These are phyloP conservation scores for Trichosporon asahii DNA, from an alignment of 1,284 basidiomycete genomes.

Conservation along the genomic window DNA sequence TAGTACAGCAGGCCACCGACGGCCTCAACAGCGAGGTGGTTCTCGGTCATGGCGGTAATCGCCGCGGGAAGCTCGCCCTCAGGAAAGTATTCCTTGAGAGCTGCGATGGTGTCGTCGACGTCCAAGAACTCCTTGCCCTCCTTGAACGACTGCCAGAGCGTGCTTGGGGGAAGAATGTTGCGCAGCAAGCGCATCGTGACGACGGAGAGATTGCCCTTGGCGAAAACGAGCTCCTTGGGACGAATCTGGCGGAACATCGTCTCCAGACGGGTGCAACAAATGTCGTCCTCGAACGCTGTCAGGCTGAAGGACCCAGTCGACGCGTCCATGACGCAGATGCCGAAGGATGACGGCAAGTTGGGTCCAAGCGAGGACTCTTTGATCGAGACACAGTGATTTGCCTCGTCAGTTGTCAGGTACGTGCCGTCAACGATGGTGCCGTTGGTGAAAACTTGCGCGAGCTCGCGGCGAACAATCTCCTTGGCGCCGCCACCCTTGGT, in stretches of 20 bases:
- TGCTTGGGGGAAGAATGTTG: conserved; percentile 68
- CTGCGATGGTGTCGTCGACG: conserved; percentile 67
- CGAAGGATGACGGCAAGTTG: conserved; percentile 59
- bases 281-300: conserved; percentile 85
- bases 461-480: conserved; percentile 80
- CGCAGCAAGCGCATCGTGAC: conserved; percentile 76
- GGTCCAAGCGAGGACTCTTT: conserved; percentile 55
- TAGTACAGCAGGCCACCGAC: conserved; percentile 90
- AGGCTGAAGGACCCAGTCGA: conserved; percentile 94
- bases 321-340: conserved; percentile 91
- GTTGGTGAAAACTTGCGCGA: conserved; percentile 93
- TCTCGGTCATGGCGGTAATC: conserved; percentile 68
- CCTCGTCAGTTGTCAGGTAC: conserved; percentile 87
- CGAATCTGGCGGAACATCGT: conserved; percentile 88
- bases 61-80: conserved; percentile 63
- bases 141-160: conserved; percentile 77
- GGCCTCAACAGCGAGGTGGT: conserved; percentile 69
- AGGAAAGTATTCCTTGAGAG: conserved; percentile 66
- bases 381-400: conserved; percentile 90
- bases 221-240: conserved; percentile 88
- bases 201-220: conserved; percentile 82
- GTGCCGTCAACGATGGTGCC: conserved; percentile 92
- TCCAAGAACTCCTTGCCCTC: conserved; percentile 70
- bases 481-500: conserved; percentile 54
- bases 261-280: conserved; percentile 86